phyloP scores from a whole-genome alignment of 805 yeast genomes.

The Vanderwaltozyma yarrowii region DNA sequence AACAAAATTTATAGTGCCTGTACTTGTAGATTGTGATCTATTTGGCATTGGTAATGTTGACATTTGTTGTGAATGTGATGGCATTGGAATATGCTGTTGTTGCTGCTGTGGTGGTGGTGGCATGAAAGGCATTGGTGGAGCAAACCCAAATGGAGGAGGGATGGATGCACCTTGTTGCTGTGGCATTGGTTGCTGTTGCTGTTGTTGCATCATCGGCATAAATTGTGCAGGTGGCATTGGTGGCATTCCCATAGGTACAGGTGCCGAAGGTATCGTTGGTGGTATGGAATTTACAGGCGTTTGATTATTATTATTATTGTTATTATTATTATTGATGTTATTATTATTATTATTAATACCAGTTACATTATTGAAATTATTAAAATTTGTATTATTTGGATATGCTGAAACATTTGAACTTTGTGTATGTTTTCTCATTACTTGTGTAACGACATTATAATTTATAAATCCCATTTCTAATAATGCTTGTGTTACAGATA shows the following conservation, averaged over 20 bases:
- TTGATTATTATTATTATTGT: slow-evolving; percentile 1
- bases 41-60: slow-evolving; percentile 6
- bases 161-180: slow-evolving; percentile 3
- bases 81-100: too few relatives aligned
- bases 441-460: slow-evolving; percentile 52
- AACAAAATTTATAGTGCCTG: slow-evolving; percentile 30
- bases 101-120: slow-evolving; percentile 5
- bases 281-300: background rate
- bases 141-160: slow-evolving; percentile 5
- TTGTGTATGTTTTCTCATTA: slow-evolving; percentile 22
- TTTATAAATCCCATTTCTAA: slow-evolving; percentile 70
- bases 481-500: slow-evolving; percentile 64
- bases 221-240: slow-evolving; percentile 6
- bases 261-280: slow-evolving; percentile 3
- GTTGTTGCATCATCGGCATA: slow-evolving; percentile 10
- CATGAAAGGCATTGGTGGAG: slow-evolving; percentile 12
- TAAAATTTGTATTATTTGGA: background rate
- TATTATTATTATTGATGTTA: background rate
- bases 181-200: slow-evolving; percentile 9
- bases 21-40: slow-evolving; percentile 5
- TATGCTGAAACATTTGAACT: background rate
- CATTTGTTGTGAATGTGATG: slow-evolving; percentile 2
- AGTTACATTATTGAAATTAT: slow-evolving; percentile 3
- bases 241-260: slow-evolving; percentile 5
- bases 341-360: slow-evolving; percentile 6